Base-by-base conservation (phyloP, 371 early-diverging fungal genomes). In the Mucor piriformis region DNA sequence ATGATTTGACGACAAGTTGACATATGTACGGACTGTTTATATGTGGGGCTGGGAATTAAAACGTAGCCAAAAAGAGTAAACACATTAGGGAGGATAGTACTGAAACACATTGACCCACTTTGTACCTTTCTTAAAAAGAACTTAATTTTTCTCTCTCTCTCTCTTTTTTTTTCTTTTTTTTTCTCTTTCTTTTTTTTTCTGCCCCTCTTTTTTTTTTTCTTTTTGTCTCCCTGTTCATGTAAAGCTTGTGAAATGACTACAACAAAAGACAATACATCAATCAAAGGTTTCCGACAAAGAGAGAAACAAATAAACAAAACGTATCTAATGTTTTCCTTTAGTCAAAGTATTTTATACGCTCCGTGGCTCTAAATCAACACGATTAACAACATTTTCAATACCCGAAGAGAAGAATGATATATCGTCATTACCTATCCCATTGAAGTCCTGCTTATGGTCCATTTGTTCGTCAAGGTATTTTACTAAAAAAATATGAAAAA, bases 391-490 rank as follows among this genome's bases (percentile, higher is more conserved):
- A 33, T 68, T 75, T 58, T 44, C 55, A 23, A 16, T 57, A 12
- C 48, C 58, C 8, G 35, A 54, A 21, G 35, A 63, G 21, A 43
- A 35, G 27, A 35, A 34, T 33, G 56, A 49, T 50, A 27, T 37
- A 47, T 57, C 51, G 13, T 33, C 40, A 38, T 54, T 69, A 11
- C 67, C 61, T 12, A 59, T 77, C 18, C 63, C 73, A 38, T 54
- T 77, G 38, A 61, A 63, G 38, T 54, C 64, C 15, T 78, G 79
- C 53, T 40, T 78, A n/a, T 71, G 70, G 71, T 69, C 79, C 7
- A 75, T 78, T 11, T 73, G 73, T 40, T 65, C 76, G 11, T 74
- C 76, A 42, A 75, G 79, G 79, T 78, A 72, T 49, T 44, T 53
- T 20, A 18, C 40, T 15, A 43, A 46, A 16, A 38, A 12, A 43